Evolutionary conservation across 2,329 filamentous ascomycete genomes (phyloP).

Genomic region (Exophiala xenobiotica): DNA sequence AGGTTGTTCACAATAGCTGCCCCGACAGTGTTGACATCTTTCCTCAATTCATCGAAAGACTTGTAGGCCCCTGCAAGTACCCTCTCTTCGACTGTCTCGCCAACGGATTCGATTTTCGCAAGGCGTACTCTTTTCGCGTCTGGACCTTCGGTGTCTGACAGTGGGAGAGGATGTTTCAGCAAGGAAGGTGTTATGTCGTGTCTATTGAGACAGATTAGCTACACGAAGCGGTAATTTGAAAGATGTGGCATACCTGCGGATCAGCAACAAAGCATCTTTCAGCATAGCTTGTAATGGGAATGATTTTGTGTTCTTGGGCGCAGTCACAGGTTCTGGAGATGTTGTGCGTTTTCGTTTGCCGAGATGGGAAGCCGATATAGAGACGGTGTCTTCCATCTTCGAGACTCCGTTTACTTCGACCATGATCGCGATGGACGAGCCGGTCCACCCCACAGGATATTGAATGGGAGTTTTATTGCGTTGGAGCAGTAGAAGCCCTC

Average conservation of each 20-base stretch:
- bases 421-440: slow-evolving; percentile 8
- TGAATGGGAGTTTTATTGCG: neutral
- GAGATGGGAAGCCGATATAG: slow-evolving; percentile 18
- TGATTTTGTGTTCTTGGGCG: slow-evolving; percentile 10
- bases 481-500: neutral
- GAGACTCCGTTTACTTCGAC: slow-evolving; percentile 22
- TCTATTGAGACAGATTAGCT: slow-evolving; percentile 35
- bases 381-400: slow-evolving; percentile 14
- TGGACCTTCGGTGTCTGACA: slow-evolving; percentile 38
- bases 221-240: neutral
- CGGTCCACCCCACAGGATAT: neutral
- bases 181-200: slow-evolving; percentile 46
- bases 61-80: slow-evolving; percentile 41
- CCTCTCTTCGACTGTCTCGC: slow-evolving; percentile 39
- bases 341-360: slow-evolving; percentile 30
- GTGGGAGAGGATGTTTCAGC: slow-evolving; percentile 41
- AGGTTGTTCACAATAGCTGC: slow-evolving; percentile 13
- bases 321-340: slow-evolving; percentile 20
- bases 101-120: slow-evolving; percentile 37
- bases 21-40: slow-evolving; percentile 36
- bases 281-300: slow-evolving; percentile 14
- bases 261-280: slow-evolving; percentile 15
- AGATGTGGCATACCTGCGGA: slow-evolving; percentile 18
- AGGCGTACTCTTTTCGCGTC: slow-evolving; percentile 46
- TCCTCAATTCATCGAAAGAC: slow-evolving; percentile 43